Conservation (phyloP, 1,284 basidiomycete genomes). For the Sphagnurus paluster region DNA sequence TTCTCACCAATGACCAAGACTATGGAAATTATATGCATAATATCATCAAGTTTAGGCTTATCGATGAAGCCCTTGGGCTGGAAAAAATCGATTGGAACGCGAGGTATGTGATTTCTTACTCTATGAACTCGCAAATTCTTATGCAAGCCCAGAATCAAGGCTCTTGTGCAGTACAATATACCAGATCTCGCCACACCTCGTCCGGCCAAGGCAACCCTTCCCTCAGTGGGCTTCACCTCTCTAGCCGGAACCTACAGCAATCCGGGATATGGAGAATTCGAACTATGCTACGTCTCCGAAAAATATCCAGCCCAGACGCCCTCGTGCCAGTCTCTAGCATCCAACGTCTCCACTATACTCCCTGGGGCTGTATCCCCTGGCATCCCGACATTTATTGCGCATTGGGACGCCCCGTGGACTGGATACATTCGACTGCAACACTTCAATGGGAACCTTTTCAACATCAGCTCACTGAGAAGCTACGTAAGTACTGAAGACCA, state of each 20-base stretch:
- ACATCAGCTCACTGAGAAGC: conserved; percentile 13
- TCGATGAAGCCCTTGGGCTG: conserved; percentile 22
- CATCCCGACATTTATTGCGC: conserved; percentile 11
- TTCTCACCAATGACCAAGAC: conserved; percentile 22
- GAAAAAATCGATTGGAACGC: conserved; percentile 20
- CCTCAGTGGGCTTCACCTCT: conserved; percentile 12
- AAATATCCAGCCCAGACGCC: neutral
- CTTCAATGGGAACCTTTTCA: conserved; percentile 14
- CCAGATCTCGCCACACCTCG: conserved; percentile 13
- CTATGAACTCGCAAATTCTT: too few species aligned
- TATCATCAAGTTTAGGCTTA: conserved; percentile 23
- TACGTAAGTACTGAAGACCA: conserved; percentile 1
- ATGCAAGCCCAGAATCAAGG: too few species aligned
- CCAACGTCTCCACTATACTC: conserved; percentile 10
- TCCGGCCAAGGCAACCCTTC: conserved; percentile 16
- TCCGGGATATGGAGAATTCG: conserved; percentile 19
- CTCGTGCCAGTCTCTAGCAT: conserved; percentile 4
- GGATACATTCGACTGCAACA: conserved; percentile 13
- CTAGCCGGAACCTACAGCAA: conserved; percentile 20
- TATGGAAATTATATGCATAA: conserved; percentile 15
- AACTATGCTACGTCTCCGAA: conserved; percentile 18
- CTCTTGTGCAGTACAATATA: too few species aligned
- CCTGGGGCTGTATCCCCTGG: conserved; percentile 9
- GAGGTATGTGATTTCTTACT: conserved; percentile 1
- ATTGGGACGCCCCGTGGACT: conserved; percentile 14